These are phyloP conservation scores for Mortierella sp. DNA, from an alignment of 371 early-diverging fungal genomes.

Conservation along the genomic window DNA sequence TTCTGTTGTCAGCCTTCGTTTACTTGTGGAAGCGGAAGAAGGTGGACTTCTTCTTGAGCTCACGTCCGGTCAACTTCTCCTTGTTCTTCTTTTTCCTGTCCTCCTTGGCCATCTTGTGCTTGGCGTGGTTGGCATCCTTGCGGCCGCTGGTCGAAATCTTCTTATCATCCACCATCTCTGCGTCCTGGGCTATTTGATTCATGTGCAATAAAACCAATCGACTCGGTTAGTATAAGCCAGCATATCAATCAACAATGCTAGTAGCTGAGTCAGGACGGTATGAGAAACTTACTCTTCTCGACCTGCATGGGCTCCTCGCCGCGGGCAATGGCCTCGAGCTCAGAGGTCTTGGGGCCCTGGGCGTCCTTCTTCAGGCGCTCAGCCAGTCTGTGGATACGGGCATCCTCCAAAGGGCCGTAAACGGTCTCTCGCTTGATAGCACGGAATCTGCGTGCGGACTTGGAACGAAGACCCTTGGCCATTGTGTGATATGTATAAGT, in stretches of 20 bases:
- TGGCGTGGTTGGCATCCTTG: conserved; percentile 44
- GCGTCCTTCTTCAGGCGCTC: conserved; percentile 58
- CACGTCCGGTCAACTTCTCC: conserved; percentile 41
- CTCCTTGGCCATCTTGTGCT: conserved; percentile 54
- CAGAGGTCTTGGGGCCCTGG: conserved; percentile 53
- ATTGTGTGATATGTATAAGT: conserved; percentile 36
- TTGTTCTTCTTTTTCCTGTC: conserved; percentile 55
- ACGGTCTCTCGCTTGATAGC: conserved; percentile 61
- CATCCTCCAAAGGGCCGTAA: conserved; percentile 61
- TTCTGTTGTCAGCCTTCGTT: neutral
- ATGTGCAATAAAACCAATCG: neutral
- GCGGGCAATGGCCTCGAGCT: conserved; percentile 50
- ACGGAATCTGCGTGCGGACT: conserved; percentile 61
- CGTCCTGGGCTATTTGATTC: conserved; percentile 34
- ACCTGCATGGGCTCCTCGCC: conserved; percentile 55
- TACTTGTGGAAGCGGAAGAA: conserved; percentile 60
- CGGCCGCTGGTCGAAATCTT: conserved; percentile 57
- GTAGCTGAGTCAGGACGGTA: too few species aligned
- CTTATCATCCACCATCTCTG: conserved; percentile 41
- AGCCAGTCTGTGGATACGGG: conserved; percentile 59
- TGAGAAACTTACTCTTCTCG: conserved; percentile 42
- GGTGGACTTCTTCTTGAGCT: conserved; percentile 51
- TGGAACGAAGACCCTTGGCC: conserved; percentile 64
- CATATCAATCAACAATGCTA: neutral
- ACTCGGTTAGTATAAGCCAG: neutral